These are phyloP conservation scores for Dryas alaskensis DNA, from an alignment of 306 rosid species.

Conservation along the genomic window DNA sequence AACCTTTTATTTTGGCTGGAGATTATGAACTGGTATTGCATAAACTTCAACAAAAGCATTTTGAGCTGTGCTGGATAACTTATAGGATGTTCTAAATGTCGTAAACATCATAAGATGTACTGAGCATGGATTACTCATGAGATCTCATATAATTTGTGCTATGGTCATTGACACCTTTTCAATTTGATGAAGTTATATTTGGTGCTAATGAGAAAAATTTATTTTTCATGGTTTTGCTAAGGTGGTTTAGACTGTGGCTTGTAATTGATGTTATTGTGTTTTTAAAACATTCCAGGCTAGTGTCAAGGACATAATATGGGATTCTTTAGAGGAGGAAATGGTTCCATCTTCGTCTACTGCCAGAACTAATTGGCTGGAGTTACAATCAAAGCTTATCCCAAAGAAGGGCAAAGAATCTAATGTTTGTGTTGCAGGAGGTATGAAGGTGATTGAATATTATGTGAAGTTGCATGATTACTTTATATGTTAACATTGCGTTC, in stretches of 20 bases:
- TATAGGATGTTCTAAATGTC: neutral
- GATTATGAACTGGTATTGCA: neutral
- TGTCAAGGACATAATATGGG: constrained; percentile 75
- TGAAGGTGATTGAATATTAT: constrained; percentile 32
- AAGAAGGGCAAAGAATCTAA: constrained; percentile 57
- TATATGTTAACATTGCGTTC: neutral
- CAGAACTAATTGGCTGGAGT: constrained; percentile 88
- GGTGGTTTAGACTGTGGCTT: constrained; percentile 25
- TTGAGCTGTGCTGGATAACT: neutral
- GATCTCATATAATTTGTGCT: neutral
- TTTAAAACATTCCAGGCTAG: constrained; percentile 55
- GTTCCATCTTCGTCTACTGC: constrained; percentile 60
- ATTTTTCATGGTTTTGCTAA: neutral
- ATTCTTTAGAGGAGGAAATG: constrained; percentile 89
- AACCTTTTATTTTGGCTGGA: neutral
- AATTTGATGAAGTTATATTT: neutral
- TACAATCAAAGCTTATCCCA: constrained; percentile 69
- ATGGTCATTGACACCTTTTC: neutral
- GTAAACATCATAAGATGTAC: neutral
- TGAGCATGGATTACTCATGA: neutral
- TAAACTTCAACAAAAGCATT: neutral
- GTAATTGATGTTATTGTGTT: constrained; percentile 29
- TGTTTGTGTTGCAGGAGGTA: constrained; percentile 92
- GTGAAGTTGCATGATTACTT: constrained; percentile 18
- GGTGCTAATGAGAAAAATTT: neutral